These are phyloP conservation scores for Bacidia rubella DNA, from an alignment of 495 filamentous ascomycete species.

Conservation along the genomic window DNA sequence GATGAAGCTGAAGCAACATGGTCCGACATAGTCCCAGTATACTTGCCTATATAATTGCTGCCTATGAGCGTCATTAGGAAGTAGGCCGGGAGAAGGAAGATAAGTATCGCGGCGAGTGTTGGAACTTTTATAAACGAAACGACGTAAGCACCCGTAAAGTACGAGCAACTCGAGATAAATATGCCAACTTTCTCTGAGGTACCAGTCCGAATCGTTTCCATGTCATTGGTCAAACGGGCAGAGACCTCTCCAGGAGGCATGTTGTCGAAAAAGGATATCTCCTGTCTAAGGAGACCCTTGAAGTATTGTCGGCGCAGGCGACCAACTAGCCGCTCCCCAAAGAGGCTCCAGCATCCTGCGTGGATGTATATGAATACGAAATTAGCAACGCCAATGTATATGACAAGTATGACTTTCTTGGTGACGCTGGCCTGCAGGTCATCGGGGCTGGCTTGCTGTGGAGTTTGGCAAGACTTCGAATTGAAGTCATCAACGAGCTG, in stretches of 20 bases:
- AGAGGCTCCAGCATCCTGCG: constrained; percentile 44
- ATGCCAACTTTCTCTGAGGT: constrained; percentile 58
- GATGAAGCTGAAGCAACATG: constrained; percentile 35
- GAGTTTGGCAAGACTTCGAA: constrained; percentile 35
- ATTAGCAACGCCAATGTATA: constrained; percentile 49
- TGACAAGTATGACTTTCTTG: constrained; percentile 43
- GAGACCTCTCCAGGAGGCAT: constrained; percentile 46
- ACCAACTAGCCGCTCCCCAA: constrained; percentile 47
- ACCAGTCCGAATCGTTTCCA: constrained; percentile 46
- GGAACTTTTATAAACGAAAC: constrained; percentile 49
- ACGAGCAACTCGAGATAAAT: constrained; percentile 40
- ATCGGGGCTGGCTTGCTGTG: constrained; percentile 13
- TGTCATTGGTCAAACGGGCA: constrained; percentile 45
- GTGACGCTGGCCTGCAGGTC: constrained; percentile 34
- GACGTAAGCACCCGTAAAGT: constrained; percentile 50
- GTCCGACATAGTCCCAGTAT: constrained; percentile 37
- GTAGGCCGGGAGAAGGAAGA: constrained; percentile 51
- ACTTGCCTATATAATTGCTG: constrained; percentile 46
- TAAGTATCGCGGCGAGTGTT: constrained; percentile 35
- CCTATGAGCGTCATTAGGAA: constrained; percentile 51
- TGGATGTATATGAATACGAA: constrained; percentile 41
- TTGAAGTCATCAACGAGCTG: constrained; percentile 56
- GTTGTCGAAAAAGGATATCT: constrained; percentile 47
- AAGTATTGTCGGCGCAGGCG: constrained; percentile 48
- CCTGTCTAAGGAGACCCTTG: constrained; percentile 42